These are phyloP conservation scores for Fistulinella prunicolor DNA, from an alignment of 768 basidiomycete species.

Conservation along the genomic window DNA sequence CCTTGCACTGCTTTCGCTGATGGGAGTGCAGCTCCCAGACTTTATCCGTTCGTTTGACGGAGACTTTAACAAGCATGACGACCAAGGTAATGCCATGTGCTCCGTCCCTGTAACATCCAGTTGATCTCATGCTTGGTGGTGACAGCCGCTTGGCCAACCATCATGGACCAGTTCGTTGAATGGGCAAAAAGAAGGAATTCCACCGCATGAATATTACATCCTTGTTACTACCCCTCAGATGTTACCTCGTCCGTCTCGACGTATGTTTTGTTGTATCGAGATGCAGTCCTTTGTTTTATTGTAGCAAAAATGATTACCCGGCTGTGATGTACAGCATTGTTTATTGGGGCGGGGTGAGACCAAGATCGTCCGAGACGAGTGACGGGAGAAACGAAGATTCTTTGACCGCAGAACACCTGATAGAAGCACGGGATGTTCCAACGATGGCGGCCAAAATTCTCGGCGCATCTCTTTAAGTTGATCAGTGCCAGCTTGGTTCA, in stretches of 20 bases:
- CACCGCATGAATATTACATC: not conserved
- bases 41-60: constrained; percentile 75
- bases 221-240: not conserved
- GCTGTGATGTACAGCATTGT: too few species aligned
- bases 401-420: constrained; percentile 22
- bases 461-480: constrained; percentile 19
- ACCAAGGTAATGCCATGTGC: constrained; percentile 53
- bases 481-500: not conserved
- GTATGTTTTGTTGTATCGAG: too few species aligned
- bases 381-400: constrained; percentile 33
- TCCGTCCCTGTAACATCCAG: not conserved
- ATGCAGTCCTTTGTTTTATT: too few species aligned
- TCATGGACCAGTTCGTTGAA: constrained; percentile 81
- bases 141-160: constrained; percentile 81
- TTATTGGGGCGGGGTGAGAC: not conserved
- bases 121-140: constrained; percentile 8
- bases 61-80: constrained; percentile 68
- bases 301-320: too few species aligned
- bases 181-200: constrained; percentile 46
- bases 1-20: constrained; percentile 5
- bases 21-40: constrained; percentile 60
- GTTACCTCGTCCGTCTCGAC: too few species aligned
- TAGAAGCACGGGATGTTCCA: constrained; percentile 22
- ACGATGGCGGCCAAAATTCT: constrained; percentile 27
- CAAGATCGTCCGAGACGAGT: constrained; percentile 16